Percentiles rank a stretch among this genome's conserved stretches.
Evolutionary conservation across 768 basidiomycete species (phyloP).

Genomic region (Artomyces pyxidatus): DNA sequence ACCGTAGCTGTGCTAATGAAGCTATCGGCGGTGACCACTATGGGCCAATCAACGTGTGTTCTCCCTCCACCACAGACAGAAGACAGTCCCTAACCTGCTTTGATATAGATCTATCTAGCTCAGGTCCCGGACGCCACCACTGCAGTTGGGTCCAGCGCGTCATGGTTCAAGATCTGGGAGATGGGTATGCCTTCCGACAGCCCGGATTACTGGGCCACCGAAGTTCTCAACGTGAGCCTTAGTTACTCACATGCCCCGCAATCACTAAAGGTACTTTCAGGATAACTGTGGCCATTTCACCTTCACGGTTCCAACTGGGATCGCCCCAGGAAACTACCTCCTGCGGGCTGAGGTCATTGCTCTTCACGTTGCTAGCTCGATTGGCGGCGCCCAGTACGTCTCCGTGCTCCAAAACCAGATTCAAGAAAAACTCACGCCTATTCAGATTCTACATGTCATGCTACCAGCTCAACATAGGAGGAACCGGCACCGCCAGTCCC

Average conservation of each 20-base stretch:
- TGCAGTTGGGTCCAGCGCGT: slow-evolving; percentile 33
- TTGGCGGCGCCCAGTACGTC: slow-evolving; percentile 33
- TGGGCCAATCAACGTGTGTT: slow-evolving; percentile 33
- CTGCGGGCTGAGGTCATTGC: slow-evolving; percentile 45
- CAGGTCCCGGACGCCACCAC: slow-evolving; percentile 36
- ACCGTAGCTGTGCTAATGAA: slow-evolving; percentile 37
- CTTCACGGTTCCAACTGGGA: slow-evolving; percentile 35
- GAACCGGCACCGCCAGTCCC: slow-evolving; percentile 29
- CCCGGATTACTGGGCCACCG: slow-evolving; percentile 39
- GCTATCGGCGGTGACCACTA: slow-evolving; percentile 46
- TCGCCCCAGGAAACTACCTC: slow-evolving; percentile 38
- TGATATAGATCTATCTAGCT: slow-evolving; percentile 36
- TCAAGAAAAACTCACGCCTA: neutral
- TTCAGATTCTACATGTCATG: slow-evolving; percentile 39
- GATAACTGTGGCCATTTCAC: slow-evolving; percentile 49
- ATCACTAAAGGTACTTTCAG: slow-evolving; percentile 12
- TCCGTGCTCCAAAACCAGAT: neutral
- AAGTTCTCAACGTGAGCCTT: slow-evolving; percentile 26
- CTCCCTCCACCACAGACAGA: neutral
- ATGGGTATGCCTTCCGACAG: slow-evolving; percentile 40
- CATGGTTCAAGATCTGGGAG: slow-evolving; percentile 47
- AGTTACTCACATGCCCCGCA: neutral
- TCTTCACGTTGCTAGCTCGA: slow-evolving; percentile 42
- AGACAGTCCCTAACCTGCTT: neutral
- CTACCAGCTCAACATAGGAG: slow-evolving; percentile 36